These are phyloP conservation scores for Microcyclosporella mali DNA, from an alignment of 2,329 filamentous ascomycete genomes.

Conservation along the genomic window DNA sequence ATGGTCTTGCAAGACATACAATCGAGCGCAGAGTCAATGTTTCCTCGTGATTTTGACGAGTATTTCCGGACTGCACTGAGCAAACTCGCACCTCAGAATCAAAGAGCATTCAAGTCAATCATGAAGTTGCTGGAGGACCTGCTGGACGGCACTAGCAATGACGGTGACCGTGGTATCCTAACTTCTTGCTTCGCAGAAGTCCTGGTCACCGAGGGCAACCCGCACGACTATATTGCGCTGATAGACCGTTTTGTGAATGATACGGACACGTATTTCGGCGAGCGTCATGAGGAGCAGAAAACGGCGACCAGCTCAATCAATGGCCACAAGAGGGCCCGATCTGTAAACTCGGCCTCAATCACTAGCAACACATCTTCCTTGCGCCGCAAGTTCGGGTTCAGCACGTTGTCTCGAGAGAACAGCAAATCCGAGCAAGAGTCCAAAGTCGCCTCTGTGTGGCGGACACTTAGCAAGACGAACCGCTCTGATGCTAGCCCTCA, in stretches of 20 bases:
- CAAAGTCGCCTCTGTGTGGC: constrained; percentile 70
- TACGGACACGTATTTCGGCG: constrained; percentile 80
- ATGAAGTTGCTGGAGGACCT: constrained; percentile 82
- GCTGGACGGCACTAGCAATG: constrained; percentile 82
- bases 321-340: constrained; percentile 47
- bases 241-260: constrained; percentile 86
- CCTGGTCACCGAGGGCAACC: constrained; percentile 68
- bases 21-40: constrained; percentile 53
- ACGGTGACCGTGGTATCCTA: constrained; percentile 80
- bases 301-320: constrained; percentile 19
- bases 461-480: constrained; percentile 76
- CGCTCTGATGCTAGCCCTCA: constrained; percentile 55
- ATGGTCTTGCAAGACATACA: constrained; percentile 70
- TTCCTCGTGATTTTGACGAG: constrained; percentile 64
- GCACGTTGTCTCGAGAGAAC: constrained; percentile 65
- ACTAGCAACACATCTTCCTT: constrained; percentile 83
- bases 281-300: constrained; percentile 35
- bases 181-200: constrained; percentile 86
- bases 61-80: constrained; percentile 50
- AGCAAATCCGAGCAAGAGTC: constrained; percentile 66
- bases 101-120: constrained; percentile 72
- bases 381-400: constrained; percentile 75
- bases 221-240: constrained; percentile 79
- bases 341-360: constrained; percentile 65
- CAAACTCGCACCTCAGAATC: constrained; percentile 53